Base-by-base conservation (phyloP, 306 rosid genomes). In the Sicyos edulis region DNA sequence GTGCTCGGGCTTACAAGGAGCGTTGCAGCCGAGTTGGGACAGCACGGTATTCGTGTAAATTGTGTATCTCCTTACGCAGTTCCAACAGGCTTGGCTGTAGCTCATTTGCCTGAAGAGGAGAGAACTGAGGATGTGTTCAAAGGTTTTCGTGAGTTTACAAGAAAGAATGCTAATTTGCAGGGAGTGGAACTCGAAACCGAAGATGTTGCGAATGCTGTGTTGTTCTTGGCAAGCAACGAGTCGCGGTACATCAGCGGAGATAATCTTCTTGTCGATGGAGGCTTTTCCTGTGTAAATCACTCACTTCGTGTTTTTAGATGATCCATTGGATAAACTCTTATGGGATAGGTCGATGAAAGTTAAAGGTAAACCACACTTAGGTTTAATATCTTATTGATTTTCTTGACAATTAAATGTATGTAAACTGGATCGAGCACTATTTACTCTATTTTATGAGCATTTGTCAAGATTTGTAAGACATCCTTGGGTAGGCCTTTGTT, bases 141-240 rank as follows among this genome's bases (percentile, higher is more conserved):
- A 0, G 77, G 89, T 15, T 84, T 90, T 69, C 89, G 84, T 0
- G 11, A 26, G 19, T 92, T 90, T 44, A 0, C 50, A 0, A 80
- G 74, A 49, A 74, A 42, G 56, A 72, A 76, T 49, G 96, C 96
- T 3, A 92, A 92, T 74, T 62, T 92, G 85, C 90, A 85, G 57
- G 96, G 96, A 32, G 82, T 82, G 0, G 93, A 92, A 29, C 74
- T 90, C 61, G 81, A 88, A 1, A 64, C 53, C 15, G 74, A 73
- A 40, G 97, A 89, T 76, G 95, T 92, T 19, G 96, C 95, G 11
- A 92, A 92, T 73, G 89, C 88, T 10, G 88, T 89, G 64, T 88
- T 92, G 55, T 92, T 92, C 80, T 80, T 92, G 64, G 95, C 96
- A 10, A 89, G 96, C 44, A 91, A 92, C 74, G 97, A 89, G 19